Evolutionary conservation across 2,329 filamentous ascomycete species (phyloP).

Genomic region (Claviceps pazoutovae): DNA sequence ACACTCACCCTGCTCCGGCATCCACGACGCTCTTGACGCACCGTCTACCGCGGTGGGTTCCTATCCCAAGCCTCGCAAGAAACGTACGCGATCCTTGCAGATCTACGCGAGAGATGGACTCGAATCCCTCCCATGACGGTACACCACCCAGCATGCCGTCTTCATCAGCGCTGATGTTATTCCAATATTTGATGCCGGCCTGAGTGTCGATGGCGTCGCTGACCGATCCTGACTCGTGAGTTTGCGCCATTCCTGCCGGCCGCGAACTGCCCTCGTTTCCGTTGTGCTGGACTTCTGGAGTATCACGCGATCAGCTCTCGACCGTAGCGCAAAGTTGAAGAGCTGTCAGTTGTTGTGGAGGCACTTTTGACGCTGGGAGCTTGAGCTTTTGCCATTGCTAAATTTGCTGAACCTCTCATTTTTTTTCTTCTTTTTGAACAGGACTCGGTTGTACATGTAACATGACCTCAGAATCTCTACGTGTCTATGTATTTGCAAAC

Average conservation of each 20-base stretch:
- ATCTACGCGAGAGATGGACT: slow-evolving; percentile 44
- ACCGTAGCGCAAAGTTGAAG: no score
- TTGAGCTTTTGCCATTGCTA: no score
- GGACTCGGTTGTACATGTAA: no score
- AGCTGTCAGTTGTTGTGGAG: no score
- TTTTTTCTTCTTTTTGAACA: no score
- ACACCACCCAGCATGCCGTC: slow-evolving; percentile 72
- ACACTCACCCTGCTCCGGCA: slow-evolving; percentile 23
- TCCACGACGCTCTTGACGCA: slow-evolving; percentile 19
- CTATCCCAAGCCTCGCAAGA: slow-evolving; percentile 47
- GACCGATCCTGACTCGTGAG: neutral
- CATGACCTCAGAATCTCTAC: no score
- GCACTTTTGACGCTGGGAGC: no score
- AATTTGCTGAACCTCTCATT: no score
- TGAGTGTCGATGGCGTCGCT: neutral
- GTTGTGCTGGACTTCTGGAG: no score
- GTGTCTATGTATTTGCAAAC: no score
- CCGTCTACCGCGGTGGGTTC: slow-evolving; percentile 19
- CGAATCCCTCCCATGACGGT: slow-evolving; percentile 14
- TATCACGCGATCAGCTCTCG: no score
- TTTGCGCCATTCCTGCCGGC: neutral
- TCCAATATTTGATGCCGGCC: slow-evolving; percentile 27
- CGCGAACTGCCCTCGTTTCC: neutral
- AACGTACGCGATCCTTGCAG: slow-evolving; percentile 57
- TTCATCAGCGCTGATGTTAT: slow-evolving; percentile 27